Percentiles rank a stretch among this genome's conserved stretches.
phyloP scores from a whole-genome alignment of 805 yeast genomes.

The Zygosaccharomyces bisporus region DNA sequence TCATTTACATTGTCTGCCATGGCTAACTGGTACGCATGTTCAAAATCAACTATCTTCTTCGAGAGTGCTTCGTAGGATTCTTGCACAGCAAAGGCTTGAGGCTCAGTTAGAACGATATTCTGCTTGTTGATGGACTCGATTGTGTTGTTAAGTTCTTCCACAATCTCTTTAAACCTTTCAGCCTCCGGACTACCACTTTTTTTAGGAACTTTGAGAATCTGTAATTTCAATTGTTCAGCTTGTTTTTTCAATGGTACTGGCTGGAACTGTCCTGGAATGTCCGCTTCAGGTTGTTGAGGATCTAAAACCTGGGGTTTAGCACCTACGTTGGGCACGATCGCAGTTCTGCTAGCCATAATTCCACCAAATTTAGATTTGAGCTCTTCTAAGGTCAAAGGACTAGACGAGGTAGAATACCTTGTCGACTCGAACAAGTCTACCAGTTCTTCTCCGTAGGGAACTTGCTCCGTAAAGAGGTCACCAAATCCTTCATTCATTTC shows the following conservation, averaged over 20 bases:
- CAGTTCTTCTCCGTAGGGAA: constrained; percentile 59
- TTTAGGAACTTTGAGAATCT: constrained; percentile 6
- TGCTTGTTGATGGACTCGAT: constrained; percentile 38
- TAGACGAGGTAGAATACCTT: constrained; percentile 18
- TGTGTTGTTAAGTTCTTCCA: constrained; percentile 35
- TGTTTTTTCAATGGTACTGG: background rate
- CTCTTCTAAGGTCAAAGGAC: constrained; percentile 23
- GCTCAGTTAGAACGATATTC: constrained; percentile 28
- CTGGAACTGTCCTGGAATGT: background rate
- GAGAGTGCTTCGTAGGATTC: constrained; percentile 18
- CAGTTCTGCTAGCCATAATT: constrained; percentile 21
- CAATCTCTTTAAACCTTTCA: constrained; percentile 14
- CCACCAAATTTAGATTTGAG: constrained; percentile 26
- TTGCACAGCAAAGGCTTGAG: constrained; percentile 16
- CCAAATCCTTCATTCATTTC: constrained; percentile 52
- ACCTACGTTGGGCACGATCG: constrained; percentile 20
- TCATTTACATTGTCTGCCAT: constrained; percentile 15
- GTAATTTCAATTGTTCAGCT: constrained; percentile 8
- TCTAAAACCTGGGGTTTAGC: constrained; percentile 10
- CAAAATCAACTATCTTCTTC: constrained; percentile 15
- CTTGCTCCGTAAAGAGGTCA: constrained; percentile 57
- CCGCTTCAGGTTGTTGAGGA: constrained; percentile 2
- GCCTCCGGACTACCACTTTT: constrained; percentile 8
- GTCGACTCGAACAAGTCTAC: constrained; percentile 48
- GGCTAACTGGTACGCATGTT: constrained; percentile 16